These are phyloP conservation scores for Diplodia intermedia DNA, from an alignment of 2,329 filamentous ascomycete genomes.

Conservation along the genomic window DNA sequence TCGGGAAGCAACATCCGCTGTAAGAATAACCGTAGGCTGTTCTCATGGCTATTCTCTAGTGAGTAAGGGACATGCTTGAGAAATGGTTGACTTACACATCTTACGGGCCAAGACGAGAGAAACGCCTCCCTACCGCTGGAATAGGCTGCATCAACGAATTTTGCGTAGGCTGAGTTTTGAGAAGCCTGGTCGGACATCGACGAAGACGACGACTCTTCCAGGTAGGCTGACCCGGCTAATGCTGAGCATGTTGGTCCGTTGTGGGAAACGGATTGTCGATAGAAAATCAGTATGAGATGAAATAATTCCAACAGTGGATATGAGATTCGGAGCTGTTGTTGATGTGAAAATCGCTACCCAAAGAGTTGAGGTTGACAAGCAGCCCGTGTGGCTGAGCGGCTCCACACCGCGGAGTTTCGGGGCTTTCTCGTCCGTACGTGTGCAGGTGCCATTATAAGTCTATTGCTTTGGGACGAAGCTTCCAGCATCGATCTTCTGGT, in stretches of 20 bases:
- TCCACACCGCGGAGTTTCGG: neutral
- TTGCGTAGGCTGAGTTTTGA: too few species aligned
- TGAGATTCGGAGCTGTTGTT: neutral
- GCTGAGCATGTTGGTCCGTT: neutral
- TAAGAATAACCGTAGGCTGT: too few species aligned
- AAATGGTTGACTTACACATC: too few species aligned
- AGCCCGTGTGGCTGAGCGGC: neutral
- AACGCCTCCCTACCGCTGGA: too few species aligned
- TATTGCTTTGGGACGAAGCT: neutral
- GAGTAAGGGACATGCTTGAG: too few species aligned
- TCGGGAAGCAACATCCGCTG: too few species aligned
- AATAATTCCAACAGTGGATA: neutral
- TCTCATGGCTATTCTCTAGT: too few species aligned
- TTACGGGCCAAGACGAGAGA: too few species aligned
- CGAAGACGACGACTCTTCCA: too few species aligned
- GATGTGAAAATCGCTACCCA: neutral
- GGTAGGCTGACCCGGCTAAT: too few species aligned
- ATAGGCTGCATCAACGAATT: too few species aligned
- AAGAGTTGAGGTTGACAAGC: neutral
- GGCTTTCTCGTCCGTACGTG: neutral
- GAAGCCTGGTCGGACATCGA: too few species aligned
- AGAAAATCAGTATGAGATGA: neutral
- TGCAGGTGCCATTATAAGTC: neutral
- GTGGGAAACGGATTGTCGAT: neutral
- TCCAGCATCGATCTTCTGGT: neutral